A percentile compares a stretch with the other conserved stretches of the same genome.
phyloP scores from a whole-genome alignment of 2,329 filamentous ascomycete genomes.

The Colletotrichum acutatum region DNA sequence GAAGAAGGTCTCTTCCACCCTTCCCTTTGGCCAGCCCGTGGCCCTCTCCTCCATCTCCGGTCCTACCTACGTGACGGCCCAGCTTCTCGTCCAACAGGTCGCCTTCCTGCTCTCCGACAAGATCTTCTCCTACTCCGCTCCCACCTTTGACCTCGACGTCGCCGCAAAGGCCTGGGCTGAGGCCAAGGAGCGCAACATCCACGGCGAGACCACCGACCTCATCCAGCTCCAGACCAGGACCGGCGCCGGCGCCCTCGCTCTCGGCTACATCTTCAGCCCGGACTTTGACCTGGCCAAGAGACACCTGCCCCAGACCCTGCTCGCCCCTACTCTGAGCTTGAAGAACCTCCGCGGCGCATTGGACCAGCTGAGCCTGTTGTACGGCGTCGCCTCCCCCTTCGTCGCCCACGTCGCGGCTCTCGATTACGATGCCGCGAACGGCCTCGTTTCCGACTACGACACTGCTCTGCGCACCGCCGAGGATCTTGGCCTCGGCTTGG shows the following conservation, averaged over 20 bases:
- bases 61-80: constrained; percentile 91
- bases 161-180: constrained; percentile 83
- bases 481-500: constrained; percentile 87
- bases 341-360: constrained; percentile 83
- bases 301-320: constrained; percentile 88
- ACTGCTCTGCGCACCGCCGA: constrained; percentile 84
- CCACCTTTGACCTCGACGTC: constrained; percentile 89
- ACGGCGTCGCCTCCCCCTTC: constrained; percentile 91
- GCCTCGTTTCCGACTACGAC: constrained; percentile 88
- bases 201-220: constrained; percentile 83
- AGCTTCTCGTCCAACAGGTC: constrained; percentile 94
- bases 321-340: constrained; percentile 87
- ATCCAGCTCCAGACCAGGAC: constrained; percentile 86
- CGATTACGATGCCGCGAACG: constrained; percentile 78
- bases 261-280: constrained; percentile 97
- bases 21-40: constrained; percentile 68
- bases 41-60: constrained; percentile 75
- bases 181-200: constrained; percentile 78
- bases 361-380: constrained; percentile 91
- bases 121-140: constrained; percentile 95
- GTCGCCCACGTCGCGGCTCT: constrained; percentile 92
- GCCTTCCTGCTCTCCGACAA: constrained; percentile 96
- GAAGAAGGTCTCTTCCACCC: constrained; percentile 59
- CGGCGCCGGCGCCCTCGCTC: constrained; percentile 88
- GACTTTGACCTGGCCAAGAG: constrained; percentile 95